Conservation (phyloP, 495 filamentous ascomycete species). For the Trichoderma parareesei region DNA sequence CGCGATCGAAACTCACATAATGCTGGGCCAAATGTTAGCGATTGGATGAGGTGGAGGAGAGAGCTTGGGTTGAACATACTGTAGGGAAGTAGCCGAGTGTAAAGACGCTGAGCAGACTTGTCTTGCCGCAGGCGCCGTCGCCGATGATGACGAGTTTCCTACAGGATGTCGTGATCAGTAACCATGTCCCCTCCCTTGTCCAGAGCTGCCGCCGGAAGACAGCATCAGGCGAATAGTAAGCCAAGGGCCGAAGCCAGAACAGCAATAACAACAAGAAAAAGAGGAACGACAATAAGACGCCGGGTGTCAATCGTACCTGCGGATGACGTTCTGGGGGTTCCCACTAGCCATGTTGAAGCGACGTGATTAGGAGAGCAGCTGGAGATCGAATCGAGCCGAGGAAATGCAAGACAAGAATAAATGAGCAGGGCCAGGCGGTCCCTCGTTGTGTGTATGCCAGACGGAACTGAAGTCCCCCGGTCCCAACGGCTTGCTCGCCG, state of each 20-base stretch:
- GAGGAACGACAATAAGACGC: constrained; percentile 4
- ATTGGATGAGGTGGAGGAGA: not conserved
- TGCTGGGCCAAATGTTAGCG: constrained; percentile 39
- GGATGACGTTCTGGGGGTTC: constrained; percentile 29
- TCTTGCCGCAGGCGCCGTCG: constrained; percentile 98
- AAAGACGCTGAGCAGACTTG: constrained; percentile 94
- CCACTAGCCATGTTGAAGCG: constrained; percentile 24
- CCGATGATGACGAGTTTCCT: constrained; percentile 99
- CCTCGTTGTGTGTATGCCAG: not conserved
- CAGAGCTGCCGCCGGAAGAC: not conserved
- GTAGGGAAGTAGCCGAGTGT: constrained; percentile 97
- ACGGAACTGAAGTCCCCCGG: not conserved
- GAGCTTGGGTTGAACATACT: constrained; percentile 47
- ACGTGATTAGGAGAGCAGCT: not conserved
- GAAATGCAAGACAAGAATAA: not conserved
- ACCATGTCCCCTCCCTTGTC: constrained; percentile 3
- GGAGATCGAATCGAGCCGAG: too few species aligned
- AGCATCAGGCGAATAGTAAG: not conserved
- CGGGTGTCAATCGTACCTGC: constrained; percentile 25
- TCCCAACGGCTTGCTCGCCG: not conserved
- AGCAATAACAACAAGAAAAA: not conserved
- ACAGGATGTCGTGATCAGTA: constrained; percentile 15
- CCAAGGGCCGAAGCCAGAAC: too few species aligned
- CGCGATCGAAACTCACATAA: constrained; percentile 50
- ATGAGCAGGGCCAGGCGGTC: not conserved